Evolutionary conservation across 2,329 filamentous ascomycete species (phyloP), one percentile per base, ranked within the genome.

Genomic region (Colletotrichum lindemuthianum): DNA sequence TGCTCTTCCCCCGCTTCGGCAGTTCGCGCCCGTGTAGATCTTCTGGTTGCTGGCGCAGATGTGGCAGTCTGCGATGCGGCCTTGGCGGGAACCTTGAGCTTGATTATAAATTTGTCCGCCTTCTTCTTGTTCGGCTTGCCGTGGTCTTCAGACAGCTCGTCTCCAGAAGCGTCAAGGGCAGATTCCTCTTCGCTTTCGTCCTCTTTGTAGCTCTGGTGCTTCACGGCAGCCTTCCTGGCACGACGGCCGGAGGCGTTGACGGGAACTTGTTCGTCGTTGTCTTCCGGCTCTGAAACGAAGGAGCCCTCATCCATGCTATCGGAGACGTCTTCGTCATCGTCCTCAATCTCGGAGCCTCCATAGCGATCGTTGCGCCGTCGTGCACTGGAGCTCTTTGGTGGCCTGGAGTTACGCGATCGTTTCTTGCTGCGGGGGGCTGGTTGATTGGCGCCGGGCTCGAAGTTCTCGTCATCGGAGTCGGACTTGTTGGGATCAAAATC

Each of bases 401-500:
- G 75, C 34, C 61, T 60, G 53, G 51, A 60, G 24, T 59, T 64
- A 34, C 73, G 71, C 36, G 75, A 75, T 69, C 78, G 75, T 67
- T 79, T 81, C 66, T 73, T 75, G 52, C 65, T 70, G 63, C 78
- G 78, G 12, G 76, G 76, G 13, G 82, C 77, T 36, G 78, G 77
- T 33, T 76, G 79, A 69, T 83, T 81, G 24, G 74, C 72, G 13
- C 75, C 73, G 13, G 87, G 87, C 63, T 88, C 84, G 71, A 90
- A 90, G 73, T 89, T 89, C 68, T 88, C 86, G 72, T 90, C 88
- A 53, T 88, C 84, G 2, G 88, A 81, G 69, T 90, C 88, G 54
- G 88, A 90, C 72, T 88, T 85, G 73, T 89, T 90, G 3, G 86
- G 86, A 74, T 90, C 88, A 69, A 90, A 90, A 59, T 82, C 81